Base-by-base conservation (phyloP, 1,284 basidiomycete genomes). In the Sporisorium sorghi region DNA sequence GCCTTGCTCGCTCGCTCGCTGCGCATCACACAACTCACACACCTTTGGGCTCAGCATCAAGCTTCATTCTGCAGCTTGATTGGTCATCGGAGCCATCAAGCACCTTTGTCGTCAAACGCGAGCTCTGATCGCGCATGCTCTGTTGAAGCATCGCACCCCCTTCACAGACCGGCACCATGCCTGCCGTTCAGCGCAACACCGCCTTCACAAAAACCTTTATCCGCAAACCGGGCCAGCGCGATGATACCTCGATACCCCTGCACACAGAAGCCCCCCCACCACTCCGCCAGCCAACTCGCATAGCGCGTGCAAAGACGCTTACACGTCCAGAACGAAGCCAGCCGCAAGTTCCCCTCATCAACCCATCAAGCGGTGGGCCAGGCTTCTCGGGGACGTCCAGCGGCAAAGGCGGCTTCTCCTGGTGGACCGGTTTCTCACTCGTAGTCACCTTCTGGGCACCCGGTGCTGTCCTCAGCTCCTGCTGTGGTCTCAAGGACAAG, bases 321-420 rank as follows among this genome's bases (percentile, higher is more conserved):
- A 85, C 90, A 89, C 85, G 91, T 89, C 85, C 89, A 88, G 61
- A 80, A 87, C n/a, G 89, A 89, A 59, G 88, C 92, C 73, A 88
- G 88, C 79, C 79, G 1, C 68, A 73, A 86, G 88, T 21, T 89
- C 93, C 33, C 87, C 94, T 23, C 87, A 90, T 30, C 97, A 97
- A 86, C 87, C 98, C 72, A 2, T 87, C 88, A 28, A 65, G 43
- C 40, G 64, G 63, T n/a, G 66, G 58, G 28, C 58, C 68, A 21
- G 76, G 66, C 52, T 74, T 70, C 47, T 76, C 70, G 12, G 57
- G 30, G 19, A 64, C 61, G 7, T 30, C 56, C 21, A 39, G 24
- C 7, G 46, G 35, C 15, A 58, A 55, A 32, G 15, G 24, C 11
- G 58, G 69, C 55, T 75, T 70, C 50, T 50, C 60, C 0, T 62